Evolutionary conservation across 2,329 filamentous ascomycete genomes (phyloP), one percentile per base, ranked within the genome.

Genomic region (Monosporascus sp.): DNA sequence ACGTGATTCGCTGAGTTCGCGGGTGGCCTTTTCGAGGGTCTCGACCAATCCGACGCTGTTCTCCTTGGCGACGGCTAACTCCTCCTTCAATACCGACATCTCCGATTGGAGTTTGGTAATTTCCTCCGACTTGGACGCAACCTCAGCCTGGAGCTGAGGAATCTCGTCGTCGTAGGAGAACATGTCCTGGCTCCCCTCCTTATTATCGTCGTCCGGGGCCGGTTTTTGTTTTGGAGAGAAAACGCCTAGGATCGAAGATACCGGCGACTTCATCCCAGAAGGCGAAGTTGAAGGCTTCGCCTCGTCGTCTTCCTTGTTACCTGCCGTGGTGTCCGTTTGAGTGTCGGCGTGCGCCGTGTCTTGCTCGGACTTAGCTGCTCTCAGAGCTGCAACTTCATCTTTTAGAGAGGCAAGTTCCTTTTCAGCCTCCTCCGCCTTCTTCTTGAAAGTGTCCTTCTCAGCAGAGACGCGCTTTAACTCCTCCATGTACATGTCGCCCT

Each of bases 101-200:
- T 94, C 84, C 3, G 75, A 71, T 59, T 86, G 85, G 15, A 97
- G 80, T 46, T 78, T 80, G 50, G 84, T 80, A 38, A 94, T 83
- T 68, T 93, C 85, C 42, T 82, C 80, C 11, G 85, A 75, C 62
- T 88, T 89, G 52, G 85, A 80, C 49, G 84, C 78, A 3, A 94
- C 69, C 60, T 94, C 87, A 1, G 81, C 78, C 63, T 95, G 87
- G n/a, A 96, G 73, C 51, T 89, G 83, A 3, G 89, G 88, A 15
- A 95, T 78, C 70, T 97, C 93, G 49, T 87, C 86, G 54, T 97
- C 92, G 62, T 91, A 95, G 0, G 91, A 96, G 71, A 97, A 97
- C 70, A 97, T 88, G 48, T 96, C 89, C 58, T 92, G 88, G 25
- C 62, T 66, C 0, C 63, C 59, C 42, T 70, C 73, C 41, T 66